A percentile compares a stretch with the other conserved stretches of the same genome.
Conservation (phyloP, 148 eudicot genomes). For the Vaccinium myrtillus region DNA sequence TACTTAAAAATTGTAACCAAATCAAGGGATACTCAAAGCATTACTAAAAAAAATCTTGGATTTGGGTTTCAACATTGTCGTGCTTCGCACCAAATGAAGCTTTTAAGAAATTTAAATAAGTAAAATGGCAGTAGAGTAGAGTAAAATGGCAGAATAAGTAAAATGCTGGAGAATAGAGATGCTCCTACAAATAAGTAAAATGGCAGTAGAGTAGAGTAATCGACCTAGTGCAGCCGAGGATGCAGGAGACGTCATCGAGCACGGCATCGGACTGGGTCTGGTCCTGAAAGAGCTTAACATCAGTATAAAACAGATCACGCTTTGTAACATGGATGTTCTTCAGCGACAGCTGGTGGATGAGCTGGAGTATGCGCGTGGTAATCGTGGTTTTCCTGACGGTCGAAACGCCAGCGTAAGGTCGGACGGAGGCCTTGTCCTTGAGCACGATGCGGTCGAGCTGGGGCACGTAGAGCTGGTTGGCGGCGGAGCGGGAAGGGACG, state of each 20-base stretch:
- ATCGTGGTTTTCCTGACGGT: slow-evolving; percentile 84
- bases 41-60: too few relatives aligned
- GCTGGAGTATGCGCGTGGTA: slow-evolving; percentile 68
- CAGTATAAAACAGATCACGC: slow-evolving; percentile 92
- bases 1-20: too few relatives aligned
- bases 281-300: slow-evolving; percentile 88
- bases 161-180: too few relatives aligned
- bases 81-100: too few relatives aligned
- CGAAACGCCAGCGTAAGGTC: slow-evolving; percentile 66
- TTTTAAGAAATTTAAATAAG: neutral
- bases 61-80: too few relatives aligned
- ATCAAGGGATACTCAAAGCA: too few relatives aligned
- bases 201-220: neutral
- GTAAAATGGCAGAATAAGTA: neutral
- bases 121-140: neutral
- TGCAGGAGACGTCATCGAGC: slow-evolving; percentile 81
- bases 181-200: neutral
- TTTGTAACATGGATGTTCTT: slow-evolving; percentile 85
- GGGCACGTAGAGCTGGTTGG: slow-evolving; percentile 88
- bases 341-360: slow-evolving; percentile 70
- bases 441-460: slow-evolving; percentile 91
- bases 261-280: slow-evolving; percentile 83
- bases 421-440: slow-evolving; percentile 61
- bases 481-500: slow-evolving; percentile 78
- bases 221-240: slow-evolving; percentile 74